A percentile compares a stretch with the other conserved stretches of the same genome.
Evolutionary conservation across 768 basidiomycete genomes (phyloP).

Genomic region (Amanita rubescens): DNA sequence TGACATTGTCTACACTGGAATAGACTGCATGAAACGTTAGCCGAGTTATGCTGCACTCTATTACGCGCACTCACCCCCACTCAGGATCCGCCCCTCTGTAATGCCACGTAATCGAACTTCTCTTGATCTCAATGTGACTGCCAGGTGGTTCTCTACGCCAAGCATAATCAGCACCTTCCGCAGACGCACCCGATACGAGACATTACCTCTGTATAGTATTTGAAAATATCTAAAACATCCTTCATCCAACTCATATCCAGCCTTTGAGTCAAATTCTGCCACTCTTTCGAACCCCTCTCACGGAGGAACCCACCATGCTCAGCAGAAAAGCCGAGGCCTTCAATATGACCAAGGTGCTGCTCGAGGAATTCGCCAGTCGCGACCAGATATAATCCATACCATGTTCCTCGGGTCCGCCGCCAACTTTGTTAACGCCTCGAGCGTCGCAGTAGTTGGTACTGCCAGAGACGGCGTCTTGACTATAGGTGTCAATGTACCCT

Average conservation of each 20-base stretch:
- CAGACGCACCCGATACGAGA: neutral
- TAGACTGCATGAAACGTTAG: conserved; percentile 33
- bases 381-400: conserved; percentile 96
- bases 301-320: conserved; percentile 95
- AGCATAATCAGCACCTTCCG: neutral
- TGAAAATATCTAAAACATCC: conserved; percentile 93
- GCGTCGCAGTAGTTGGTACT: conserved; percentile 64
- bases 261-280: conserved; percentile 85
- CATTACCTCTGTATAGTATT: conserved; percentile 84
- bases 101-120: conserved; percentile 98
- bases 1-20: conserved; percentile 98
- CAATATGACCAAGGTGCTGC: conserved; percentile 81
- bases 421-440: conserved; percentile 66
- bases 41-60: conserved; percentile 5
- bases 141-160: conserved; percentile 75
- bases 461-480: conserved; percentile 91
- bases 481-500: conserved; percentile 96
- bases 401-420: conserved; percentile 79
- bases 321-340: conserved; percentile 81
- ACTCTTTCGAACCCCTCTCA: conserved; percentile 55
- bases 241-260: conserved; percentile 98
- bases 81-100: conserved; percentile 90
- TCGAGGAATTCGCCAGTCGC: conserved; percentile 90
- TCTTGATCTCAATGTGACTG: conserved; percentile 95
- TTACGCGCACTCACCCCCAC: conserved; percentile 66